Evolutionary conservation across 2,329 filamentous ascomycete genomes (phyloP), one percentile per base, ranked within the genome.

Genomic region (Fusarium newnesense): DNA sequence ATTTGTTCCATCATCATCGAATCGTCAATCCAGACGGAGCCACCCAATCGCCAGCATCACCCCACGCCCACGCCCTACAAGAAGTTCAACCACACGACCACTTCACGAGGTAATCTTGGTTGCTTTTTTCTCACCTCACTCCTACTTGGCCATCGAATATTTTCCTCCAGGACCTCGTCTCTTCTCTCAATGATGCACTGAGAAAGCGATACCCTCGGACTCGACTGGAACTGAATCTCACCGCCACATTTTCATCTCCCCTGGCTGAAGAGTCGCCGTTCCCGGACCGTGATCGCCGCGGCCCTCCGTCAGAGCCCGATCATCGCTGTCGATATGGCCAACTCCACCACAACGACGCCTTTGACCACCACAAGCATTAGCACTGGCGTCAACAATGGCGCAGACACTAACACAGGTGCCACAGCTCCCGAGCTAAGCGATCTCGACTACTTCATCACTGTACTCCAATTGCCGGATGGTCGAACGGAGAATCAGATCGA

Each of bases 401-500:
- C 64, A 62, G 67, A 57, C 69, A 57, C 69, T 64, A 63, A 56
- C 62, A 46, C 60, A 63, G 44, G 42, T 64, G 65, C 70, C 62
- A 70, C 67, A 64, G 64, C 79, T n/a, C 79, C 83, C 62, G 84
- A 86, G 67, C 79, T 85, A 49, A 78, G 77, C 75, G 83, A 86
- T 47, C 76, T 74, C 60, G 80, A 80, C 36, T 87, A 85, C 67
- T 72, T 80, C 57, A 73, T 76, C 60, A 77, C 83, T 32, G 86
- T 87, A 12, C 77, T 87, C 34, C 78, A 76, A 36, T 70, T 82
- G 18, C 60, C 79, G 24, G 59, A 69, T 30, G 80, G 77, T 65
- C 75, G 77, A 43, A 81, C 82, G 13, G 86, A 87, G 72, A 77
- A 76, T 12, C 80, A 83, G 42, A 64, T 85, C 28, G 84, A 87